These are phyloP conservation scores for Hypsizygus ulmarius DNA, from an alignment of 1,284 basidiomycete genomes.

Conservation along the genomic window DNA sequence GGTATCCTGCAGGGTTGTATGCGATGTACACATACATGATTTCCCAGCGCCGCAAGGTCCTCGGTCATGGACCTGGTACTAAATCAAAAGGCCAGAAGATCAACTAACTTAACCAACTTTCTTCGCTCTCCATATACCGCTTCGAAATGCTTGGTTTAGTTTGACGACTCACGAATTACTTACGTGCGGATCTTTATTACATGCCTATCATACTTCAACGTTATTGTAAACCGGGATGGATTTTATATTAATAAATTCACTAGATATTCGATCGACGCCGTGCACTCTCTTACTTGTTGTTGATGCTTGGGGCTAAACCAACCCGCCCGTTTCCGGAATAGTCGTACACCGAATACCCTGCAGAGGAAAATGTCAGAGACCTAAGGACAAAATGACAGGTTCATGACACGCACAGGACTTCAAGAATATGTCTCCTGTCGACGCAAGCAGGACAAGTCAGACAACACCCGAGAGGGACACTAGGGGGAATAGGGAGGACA, in stretches of 20 bases:
- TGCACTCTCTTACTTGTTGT: too few species aligned
- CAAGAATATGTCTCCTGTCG: background rate
- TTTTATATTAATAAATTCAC: too few species aligned
- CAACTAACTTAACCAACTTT: conserved; percentile 15
- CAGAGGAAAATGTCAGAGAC: background rate
- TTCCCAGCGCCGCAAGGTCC: conserved; percentile 74
- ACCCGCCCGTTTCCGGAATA: too few species aligned
- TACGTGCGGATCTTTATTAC: background rate
- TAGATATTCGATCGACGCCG: too few species aligned
- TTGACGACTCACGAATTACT: background rate
- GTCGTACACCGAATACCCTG: background rate
- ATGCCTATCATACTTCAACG: too few species aligned
- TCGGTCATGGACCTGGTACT: conserved; percentile 39
- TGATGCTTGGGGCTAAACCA: too few species aligned
- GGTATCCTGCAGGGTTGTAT: conserved; percentile 61
- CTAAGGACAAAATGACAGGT: background rate
- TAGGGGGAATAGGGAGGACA: too few species aligned
- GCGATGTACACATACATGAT: conserved; percentile 92
- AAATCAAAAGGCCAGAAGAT: conserved; percentile 21
- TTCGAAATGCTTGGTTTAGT: background rate
- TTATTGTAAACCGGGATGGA: too few species aligned
- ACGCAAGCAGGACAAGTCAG: background rate
- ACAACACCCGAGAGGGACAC: too few species aligned
- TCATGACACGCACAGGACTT: background rate
- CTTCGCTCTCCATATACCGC: conserved; percentile 19